phyloP scores from a whole-genome alignment of 1,139 yeast species.

The Kurtzmaniella quercitrusa region DNA sequence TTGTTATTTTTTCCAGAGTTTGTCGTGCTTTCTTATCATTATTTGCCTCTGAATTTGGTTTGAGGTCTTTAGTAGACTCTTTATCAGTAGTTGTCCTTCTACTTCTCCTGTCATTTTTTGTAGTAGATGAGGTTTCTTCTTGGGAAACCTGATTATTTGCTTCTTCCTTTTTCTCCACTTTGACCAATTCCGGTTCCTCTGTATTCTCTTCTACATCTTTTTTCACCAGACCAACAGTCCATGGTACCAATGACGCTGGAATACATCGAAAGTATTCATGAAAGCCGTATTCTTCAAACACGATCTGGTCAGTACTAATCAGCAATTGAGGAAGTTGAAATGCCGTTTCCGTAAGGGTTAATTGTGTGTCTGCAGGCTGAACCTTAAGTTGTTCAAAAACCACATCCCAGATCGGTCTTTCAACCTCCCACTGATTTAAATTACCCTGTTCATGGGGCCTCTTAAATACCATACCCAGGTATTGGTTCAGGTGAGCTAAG shows the following conservation, averaged over 20 bases:
- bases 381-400: conserved; percentile 36
- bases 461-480: conserved; percentile 68
- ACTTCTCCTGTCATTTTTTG: no score
- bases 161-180: background rate
- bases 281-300: conserved; percentile 92
- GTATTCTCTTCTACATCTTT: background rate
- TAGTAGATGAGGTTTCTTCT: no score
- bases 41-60: background rate
- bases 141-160: no score
- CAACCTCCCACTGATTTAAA: conserved; percentile 86
- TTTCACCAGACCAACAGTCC: conserved; percentile 27
- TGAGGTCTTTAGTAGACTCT: no score
- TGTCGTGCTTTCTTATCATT: background rate
- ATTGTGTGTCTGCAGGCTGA: conserved; percentile 47
- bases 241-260: conserved; percentile 70
- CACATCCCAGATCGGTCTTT: conserved; percentile 92
- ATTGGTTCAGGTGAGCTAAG: conserved; percentile 59
- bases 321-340: conserved; percentile 80
- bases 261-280: conserved; percentile 57
- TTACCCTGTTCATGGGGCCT: conserved; percentile 90
- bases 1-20: no score
- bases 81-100: no score
- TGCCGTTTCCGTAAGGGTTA: conserved; percentile 73
- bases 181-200: no score
- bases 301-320: conserved; percentile 82